phyloP scores from a whole-genome alignment of 805 yeast species.

The Wickerhamomyces strasburgensis region DNA sequence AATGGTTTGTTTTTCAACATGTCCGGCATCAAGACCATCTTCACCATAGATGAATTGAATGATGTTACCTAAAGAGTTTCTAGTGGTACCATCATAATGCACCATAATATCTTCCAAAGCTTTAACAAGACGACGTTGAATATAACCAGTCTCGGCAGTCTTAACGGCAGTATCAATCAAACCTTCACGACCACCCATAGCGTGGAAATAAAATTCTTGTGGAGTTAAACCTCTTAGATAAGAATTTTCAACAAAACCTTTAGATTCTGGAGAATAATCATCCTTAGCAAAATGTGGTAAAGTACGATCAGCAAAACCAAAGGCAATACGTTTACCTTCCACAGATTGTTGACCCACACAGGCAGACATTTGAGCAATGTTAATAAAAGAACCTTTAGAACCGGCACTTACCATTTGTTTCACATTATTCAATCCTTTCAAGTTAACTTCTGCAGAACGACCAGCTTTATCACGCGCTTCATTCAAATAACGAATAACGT shows the following conservation, averaged over 20 bases:
- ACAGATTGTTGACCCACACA: conserved; percentile 99
- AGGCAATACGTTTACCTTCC: conserved; percentile 98
- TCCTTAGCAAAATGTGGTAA: conserved; percentile 98
- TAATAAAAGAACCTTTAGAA: conserved; percentile 97
- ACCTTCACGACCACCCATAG: conserved; percentile 99
- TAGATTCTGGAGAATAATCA: conserved; percentile 97
- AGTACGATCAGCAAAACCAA: conserved; percentile 94
- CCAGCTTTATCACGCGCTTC: conserved; percentile 99
- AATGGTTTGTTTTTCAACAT: conserved; percentile 92
- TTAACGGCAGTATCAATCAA: conserved; percentile 98
- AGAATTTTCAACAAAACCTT: conserved; percentile 96
- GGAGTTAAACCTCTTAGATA: conserved; percentile 97
- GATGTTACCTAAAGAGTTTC: conserved; percentile 95
- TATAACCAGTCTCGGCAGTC: conserved; percentile 98
- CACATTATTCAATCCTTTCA: conserved; percentile 91
- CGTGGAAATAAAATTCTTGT: conserved; percentile 98
- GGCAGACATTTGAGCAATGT: conserved; percentile 99
- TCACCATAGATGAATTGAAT: conserved; percentile 97
- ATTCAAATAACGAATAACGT: conserved; percentile 89
- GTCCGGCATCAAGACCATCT: conserved; percentile 98
- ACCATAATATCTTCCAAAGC: conserved; percentile 97
- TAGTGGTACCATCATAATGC: conserved; percentile 95
- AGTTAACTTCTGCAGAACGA: conserved; percentile 94
- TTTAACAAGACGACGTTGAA: conserved; percentile 95
- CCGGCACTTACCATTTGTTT: conserved; percentile 99